Conservation (phyloP, 345 rosid species). For the Hevea brasiliensis region DNA sequence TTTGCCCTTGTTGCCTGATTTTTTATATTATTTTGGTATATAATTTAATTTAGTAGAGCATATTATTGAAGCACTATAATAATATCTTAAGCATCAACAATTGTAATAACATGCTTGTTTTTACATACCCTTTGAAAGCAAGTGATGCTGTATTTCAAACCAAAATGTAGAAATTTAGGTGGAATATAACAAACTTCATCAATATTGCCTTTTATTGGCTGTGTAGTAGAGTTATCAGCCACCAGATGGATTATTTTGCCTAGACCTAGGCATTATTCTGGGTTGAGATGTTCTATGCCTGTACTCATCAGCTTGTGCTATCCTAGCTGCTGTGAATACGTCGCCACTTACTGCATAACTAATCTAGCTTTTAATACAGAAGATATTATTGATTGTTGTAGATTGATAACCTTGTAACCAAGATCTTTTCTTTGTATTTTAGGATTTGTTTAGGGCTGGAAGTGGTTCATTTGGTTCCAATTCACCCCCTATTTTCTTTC, state of each 20-base stretch:
- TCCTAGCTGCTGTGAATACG: too few species aligned
- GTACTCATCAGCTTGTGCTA: too few species aligned
- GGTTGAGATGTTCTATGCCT: background rate
- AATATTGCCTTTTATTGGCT: background rate
- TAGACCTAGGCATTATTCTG: background rate
- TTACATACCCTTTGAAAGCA: background rate
- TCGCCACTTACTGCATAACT: too few species aligned
- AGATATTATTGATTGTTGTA: background rate
- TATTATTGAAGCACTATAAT: background rate
- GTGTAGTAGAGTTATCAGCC: background rate
- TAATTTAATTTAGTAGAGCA: background rate
- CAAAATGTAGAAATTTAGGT: background rate
- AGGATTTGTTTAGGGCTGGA: background rate
- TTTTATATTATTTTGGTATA: background rate
- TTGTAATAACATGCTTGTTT: background rate
- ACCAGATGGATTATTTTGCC: background rate
- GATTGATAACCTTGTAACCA: background rate
- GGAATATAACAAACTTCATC: background rate
- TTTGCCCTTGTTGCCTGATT: background rate
- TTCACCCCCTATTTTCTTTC: too few species aligned
- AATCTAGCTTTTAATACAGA: background rate
- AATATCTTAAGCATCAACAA: background rate
- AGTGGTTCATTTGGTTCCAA: background rate
- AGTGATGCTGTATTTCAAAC: background rate
- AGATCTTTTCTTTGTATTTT: background rate